Evolutionary conservation across 306 rosid species (phyloP), one percentile per base, ranked within the genome.

Genomic region (Astragalus membranaceus): DNA sequence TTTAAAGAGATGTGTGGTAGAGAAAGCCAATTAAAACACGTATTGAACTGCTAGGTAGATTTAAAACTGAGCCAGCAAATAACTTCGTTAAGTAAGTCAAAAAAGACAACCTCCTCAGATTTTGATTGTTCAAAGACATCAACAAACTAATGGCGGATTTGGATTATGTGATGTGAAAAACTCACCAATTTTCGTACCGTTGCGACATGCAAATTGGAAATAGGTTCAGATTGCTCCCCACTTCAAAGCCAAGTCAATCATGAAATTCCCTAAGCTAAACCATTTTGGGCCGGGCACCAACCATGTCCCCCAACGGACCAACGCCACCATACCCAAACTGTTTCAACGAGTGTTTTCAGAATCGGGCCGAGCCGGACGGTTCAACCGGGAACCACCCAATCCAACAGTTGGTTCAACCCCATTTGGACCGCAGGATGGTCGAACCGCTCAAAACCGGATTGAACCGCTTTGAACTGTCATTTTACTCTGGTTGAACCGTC

Each of bases 211-310:
- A n/a, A n/a, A n/a, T n/a, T n/a, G n/a, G n/a, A n/a, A n/a, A n/a
- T n/a, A n/a, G n/a, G n/a, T n/a, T n/a, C n/a, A n/a, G n/a, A n/a
- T 43, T 56, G 66, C 47, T 43, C 8, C 23, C 43, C 57, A 70
- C 13, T 30, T 57, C 44, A 30, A 57, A 57, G 75, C 57, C 67
- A 70, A 65, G 72, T 82, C 83, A 82, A 66, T 46, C 16, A 54
- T 75, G 76, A 78, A 66, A 76, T 14, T 56, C 69, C 5, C 33
- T 29, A 1, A 52, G 13, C 58, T 66, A 4, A 59, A 12, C 37
- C 32, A 44, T 53, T 35, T 12, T 58, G 12, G 29, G 47, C 46
- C 9, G 58, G 58, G 37, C 46, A 46, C 67, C 58, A 33, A 32
- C 44, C 67, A 36, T 15, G 48, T 36, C 51, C 26, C 67, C 47